Evolutionary conservation across 805 yeast genomes (phyloP), one percentile per base, ranked within the genome.

Genomic region (Kuraishia ogatae): DNA sequence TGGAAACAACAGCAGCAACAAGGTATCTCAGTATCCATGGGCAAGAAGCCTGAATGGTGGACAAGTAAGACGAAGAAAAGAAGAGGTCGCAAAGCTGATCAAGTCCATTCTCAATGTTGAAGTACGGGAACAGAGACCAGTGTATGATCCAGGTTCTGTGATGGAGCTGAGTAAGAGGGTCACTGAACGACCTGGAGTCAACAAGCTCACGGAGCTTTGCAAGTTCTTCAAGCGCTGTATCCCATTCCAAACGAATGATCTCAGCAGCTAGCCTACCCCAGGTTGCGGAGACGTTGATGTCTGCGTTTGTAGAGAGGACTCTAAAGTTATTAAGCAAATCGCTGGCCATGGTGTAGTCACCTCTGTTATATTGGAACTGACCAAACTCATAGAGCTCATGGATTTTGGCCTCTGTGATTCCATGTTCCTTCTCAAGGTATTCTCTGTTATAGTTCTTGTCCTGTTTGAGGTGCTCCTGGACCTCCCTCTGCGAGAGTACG

Each of bases 21-120:
- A 85, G 66, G 64, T 85, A 85, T 63, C 89, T 77, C 59, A 84
- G 66, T 52, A 85, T 71, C 90, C 90, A 85, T 21, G 89, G 90
- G 64, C 84, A 78, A 8, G 86, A 75, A 35, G 87, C 86, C 69
- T 85, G 89, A 64, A 84, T 84, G 2, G 88, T 79, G 56, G 84
- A 79, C 57, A 84, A 68, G 66, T 82, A 83, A 7, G 85, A 79
- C 3, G 85, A 77, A 19, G 81, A 72, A 64, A 82, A 77, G 66
- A 82, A 81, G 53, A 82, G 64, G 58, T 85, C 89, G 56, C 79
- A 72, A 56, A 85, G 69, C 50, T 74, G 73, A 54, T 81, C 85
- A 29, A 76, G 64, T 10, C 85, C 85, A 55, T 74, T 72, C 54
- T 74, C 80, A 51, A 68, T 66, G 63, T 78, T 77, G 75, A 82